A percentile compares a stretch with the other conserved stretches of the same genome.
phyloP scores from a whole-genome alignment of 345 rosid species.

The Trapa incisa region DNA sequence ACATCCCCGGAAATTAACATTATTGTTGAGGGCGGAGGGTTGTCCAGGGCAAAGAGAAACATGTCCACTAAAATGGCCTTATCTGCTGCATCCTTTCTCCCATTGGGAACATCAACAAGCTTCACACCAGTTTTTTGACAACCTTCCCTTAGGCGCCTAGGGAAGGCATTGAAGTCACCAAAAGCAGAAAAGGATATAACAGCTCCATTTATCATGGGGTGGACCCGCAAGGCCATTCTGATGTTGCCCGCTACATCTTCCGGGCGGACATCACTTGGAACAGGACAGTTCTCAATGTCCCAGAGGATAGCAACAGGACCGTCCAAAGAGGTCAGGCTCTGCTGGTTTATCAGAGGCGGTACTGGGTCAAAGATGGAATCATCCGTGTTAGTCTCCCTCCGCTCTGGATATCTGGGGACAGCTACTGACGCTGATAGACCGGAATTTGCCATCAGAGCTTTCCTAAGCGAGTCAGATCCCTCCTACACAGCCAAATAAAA shows the following conservation, averaged over 20 bases:
- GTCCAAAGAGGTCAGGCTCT: conserved; percentile 23
- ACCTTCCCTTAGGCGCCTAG: conserved; percentile 89
- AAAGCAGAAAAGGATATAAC: conserved; percentile 77
- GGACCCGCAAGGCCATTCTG: conserved; percentile 79
- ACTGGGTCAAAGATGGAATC: conserved; percentile 23
- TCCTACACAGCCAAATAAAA: no score
- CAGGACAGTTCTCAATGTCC: conserved; percentile 94
- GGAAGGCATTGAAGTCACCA: conserved; percentile 91
- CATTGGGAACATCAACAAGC: conserved; percentile 90
- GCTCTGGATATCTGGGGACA: conserved; percentile 17
- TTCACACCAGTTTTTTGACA: conserved; percentile 96
- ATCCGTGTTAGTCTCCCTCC: conserved; percentile 10
- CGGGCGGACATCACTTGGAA: conserved; percentile 82
- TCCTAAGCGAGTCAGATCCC: no score
- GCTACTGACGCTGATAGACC: conserved; percentile 17
- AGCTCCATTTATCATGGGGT: conserved; percentile 68
- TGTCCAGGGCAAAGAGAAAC: conserved; percentile 90
- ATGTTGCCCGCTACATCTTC: conserved; percentile 90
- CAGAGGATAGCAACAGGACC: conserved; percentile 84
- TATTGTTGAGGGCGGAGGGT: conserved; percentile 80
- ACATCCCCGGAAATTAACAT: conserved; percentile 93
- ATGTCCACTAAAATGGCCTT: conserved; percentile 91
- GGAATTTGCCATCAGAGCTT: conserved; percentile 18
- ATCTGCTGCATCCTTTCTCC: conserved; percentile 95
- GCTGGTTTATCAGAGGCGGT: conserved; percentile 24